phyloP scores from a whole-genome alignment of 202 grass and related monocot species.

The Tripidium arundinaceum region DNA sequence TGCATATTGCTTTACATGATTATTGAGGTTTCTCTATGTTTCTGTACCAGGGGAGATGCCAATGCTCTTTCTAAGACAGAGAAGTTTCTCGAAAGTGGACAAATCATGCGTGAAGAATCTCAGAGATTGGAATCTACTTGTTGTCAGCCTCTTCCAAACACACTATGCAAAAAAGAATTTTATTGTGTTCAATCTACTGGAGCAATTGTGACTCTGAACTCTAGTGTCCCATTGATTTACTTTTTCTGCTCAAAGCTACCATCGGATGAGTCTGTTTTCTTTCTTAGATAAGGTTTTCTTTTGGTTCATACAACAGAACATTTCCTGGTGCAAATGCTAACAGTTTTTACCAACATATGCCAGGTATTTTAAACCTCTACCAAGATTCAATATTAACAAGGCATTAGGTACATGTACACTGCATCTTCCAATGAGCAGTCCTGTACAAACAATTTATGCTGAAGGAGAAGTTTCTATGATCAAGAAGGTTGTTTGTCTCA shows the following conservation, averaged over 20 bases:
- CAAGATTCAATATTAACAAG: conserved; percentile 57
- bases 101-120: conserved; percentile 68
- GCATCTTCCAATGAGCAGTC: conserved; percentile 65
- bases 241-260: conserved; percentile 77
- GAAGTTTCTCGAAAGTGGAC: conserved; percentile 53
- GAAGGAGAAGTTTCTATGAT: conserved; percentile 33
- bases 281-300: conserved; percentile 17
- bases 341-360: neutral
- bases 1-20: neutral
- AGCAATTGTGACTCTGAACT: conserved; percentile 63
- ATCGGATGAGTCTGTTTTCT: conserved; percentile 55
- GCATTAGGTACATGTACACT: conserved; percentile 38
- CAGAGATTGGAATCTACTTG: conserved; percentile 37
- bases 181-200: conserved; percentile 64
- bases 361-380: conserved; percentile 67
- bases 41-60: conserved; percentile 52
- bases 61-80: conserved; percentile 33
- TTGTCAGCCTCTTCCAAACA: conserved; percentile 44
- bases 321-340: conserved; percentile 23
- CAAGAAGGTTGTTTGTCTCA: conserved; percentile 65
- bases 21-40: neutral
- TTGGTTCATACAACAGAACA: conserved; percentile 3
- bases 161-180: conserved; percentile 39
- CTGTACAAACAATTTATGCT: conserved; percentile 39
- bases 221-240: conserved; percentile 63